These are phyloP conservation scores for Neofusicoccum sp. DNA, from an alignment of 2,329 filamentous ascomycete species.

Conservation along the genomic window DNA sequence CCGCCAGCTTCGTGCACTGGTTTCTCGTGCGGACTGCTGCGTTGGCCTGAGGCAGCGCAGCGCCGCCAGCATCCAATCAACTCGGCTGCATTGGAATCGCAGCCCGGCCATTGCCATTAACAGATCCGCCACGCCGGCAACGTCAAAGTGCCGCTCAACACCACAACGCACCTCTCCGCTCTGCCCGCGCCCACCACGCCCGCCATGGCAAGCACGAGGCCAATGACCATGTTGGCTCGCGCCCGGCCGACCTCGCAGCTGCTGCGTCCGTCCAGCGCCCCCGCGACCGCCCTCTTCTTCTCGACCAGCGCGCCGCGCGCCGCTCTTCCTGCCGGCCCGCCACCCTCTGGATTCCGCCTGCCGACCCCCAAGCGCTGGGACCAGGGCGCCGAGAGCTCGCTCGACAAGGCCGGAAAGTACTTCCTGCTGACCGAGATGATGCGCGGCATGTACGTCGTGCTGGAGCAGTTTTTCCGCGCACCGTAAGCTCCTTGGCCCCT, in stretches of 20 bases:
- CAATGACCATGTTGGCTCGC: conserved; percentile 52
- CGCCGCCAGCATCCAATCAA: conserved; percentile 5
- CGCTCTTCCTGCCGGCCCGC: conserved; percentile 73
- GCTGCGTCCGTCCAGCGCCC: conserved; percentile 42
- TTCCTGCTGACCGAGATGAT: conserved; percentile 96
- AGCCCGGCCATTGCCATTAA: not conserved
- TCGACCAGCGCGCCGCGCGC: conserved; percentile 63
- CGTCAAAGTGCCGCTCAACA: conserved; percentile 16
- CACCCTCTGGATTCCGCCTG: conserved; percentile 79
- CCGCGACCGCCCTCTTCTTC: conserved; percentile 60
- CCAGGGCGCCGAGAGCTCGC: conserved; percentile 71
- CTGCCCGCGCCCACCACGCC: conserved; percentile 24
- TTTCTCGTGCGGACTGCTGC: not conserved
- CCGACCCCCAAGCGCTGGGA: conserved; percentile 76
- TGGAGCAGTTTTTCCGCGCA: conserved; percentile 98
- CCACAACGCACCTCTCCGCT: conserved; percentile 15
- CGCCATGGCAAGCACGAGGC: conserved; percentile 52
- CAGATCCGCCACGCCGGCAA: conserved; percentile 16
- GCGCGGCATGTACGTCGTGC: conserved; percentile 94
- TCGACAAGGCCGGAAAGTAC: conserved; percentile 88
- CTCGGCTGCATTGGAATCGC: not conserved
- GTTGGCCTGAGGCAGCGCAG: not conserved
- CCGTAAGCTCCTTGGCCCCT: conserved; percentile 67
- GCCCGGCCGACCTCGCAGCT: conserved; percentile 29
- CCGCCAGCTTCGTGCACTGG: too few relatives aligned